Evolutionary conservation across 140 eudicot genomes (phyloP).

Genomic region (Bidens hawaiensis): DNA sequence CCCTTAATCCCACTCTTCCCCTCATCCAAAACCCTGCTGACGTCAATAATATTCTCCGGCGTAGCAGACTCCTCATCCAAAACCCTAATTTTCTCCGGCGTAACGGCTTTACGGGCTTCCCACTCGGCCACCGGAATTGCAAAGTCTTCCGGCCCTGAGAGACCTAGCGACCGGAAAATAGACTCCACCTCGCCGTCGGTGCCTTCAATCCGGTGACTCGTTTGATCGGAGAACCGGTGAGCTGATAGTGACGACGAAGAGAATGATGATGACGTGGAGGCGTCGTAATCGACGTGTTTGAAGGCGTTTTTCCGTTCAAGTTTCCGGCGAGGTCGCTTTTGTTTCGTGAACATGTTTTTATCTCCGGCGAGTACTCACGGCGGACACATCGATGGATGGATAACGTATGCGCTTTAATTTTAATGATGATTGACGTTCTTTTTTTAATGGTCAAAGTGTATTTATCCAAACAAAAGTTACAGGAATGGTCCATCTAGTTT

Average conservation of each 20-base stretch:
- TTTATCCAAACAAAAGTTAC: neutral
- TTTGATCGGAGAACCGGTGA: constrained; percentile 15
- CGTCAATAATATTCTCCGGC: too few species aligned
- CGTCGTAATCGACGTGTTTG: constrained; percentile 51
- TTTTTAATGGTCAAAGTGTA: neutral
- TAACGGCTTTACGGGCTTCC: constrained; percentile 50
- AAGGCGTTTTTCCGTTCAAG: constrained; percentile 57
- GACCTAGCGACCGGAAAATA: constrained; percentile 54
- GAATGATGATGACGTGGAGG: constrained; percentile 32
- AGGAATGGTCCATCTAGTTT: neutral
- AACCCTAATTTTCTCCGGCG: constrained; percentile 13
- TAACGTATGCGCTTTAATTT: neutral
- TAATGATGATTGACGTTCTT: constrained; percentile 1
- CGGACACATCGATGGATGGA: constrained; percentile 9
- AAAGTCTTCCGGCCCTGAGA: constrained; percentile 72
- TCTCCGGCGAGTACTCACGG: too few species aligned
- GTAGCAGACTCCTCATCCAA: too few species aligned
- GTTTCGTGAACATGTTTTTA: constrained; percentile 38
- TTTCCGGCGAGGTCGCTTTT: constrained; percentile 33
- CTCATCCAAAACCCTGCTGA: too few species aligned
- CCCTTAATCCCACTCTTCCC: constrained; percentile 48
- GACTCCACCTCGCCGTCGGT: constrained; percentile 53
- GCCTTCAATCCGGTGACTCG: constrained; percentile 54
- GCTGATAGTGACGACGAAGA: constrained; percentile 30
- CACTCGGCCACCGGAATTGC: constrained; percentile 69